Conservation (phyloP, 1,284 basidiomycete genomes). For the Puccinia triticina region DNA sequence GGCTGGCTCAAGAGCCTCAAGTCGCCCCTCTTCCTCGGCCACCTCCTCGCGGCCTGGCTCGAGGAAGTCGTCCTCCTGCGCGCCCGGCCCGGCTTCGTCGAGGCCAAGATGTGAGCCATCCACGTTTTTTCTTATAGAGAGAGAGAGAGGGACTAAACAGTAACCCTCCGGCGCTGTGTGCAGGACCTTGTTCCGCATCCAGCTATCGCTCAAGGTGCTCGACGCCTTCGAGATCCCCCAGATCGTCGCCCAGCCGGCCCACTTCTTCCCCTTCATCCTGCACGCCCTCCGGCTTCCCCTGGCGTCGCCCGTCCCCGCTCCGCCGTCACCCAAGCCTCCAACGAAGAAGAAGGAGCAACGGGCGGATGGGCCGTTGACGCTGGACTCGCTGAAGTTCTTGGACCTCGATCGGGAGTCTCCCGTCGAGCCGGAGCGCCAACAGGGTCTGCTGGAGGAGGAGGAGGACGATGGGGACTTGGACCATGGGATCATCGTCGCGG, state of each 20-base stretch:
- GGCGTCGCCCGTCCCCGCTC: background rate
- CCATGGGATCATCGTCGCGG: constrained; percentile 22
- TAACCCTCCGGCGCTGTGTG: no score
- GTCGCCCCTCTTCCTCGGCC: constrained; percentile 2
- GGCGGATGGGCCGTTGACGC: background rate
- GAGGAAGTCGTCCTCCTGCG: constrained; percentile 32
- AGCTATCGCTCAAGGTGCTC: constrained; percentile 28
- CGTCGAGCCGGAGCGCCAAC: background rate
- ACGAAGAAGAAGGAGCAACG: background rate
- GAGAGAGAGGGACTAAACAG: no score
- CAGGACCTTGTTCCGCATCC: constrained; percentile 41
- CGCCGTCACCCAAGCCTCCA: background rate
- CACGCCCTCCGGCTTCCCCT: constrained; percentile 16
- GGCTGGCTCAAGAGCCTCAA: constrained; percentile 32
- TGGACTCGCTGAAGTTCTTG: constrained; percentile 19
- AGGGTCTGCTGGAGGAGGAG: background rate
- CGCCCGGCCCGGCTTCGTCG: constrained; percentile 10
- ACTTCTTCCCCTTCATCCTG: constrained; percentile 34
- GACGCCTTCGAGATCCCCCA: constrained; percentile 22
- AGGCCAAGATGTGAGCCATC: constrained; percentile 45
- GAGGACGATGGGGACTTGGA: constrained; percentile 17
- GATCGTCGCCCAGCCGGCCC: constrained; percentile 21
- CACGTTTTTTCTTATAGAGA: background rate
- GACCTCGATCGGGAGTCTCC: background rate
- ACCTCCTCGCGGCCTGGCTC: constrained; percentile 20